A percentile compares a stretch with the other conserved stretches of the same genome.
phyloP scores from a whole-genome alignment of 2,329 filamentous ascomycete genomes.

The Aspergillus amoenus region DNA sequence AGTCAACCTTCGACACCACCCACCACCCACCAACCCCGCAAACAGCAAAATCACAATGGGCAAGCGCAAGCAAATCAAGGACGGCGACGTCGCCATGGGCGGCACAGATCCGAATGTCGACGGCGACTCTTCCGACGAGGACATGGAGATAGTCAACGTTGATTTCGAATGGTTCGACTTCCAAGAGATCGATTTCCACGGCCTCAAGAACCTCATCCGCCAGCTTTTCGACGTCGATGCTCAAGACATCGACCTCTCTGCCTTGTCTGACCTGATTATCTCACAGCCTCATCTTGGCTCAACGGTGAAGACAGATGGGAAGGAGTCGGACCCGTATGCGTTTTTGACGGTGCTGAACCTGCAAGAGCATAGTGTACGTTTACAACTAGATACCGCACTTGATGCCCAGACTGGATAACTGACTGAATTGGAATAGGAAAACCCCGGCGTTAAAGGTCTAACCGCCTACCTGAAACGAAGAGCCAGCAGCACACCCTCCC shows the following conservation, averaged over 20 bases:
- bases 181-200: constrained; percentile 89
- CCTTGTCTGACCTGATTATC: constrained; percentile 80
- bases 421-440: constrained; percentile 49
- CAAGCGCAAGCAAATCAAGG: constrained; percentile 52
- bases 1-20: not conserved
- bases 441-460: constrained; percentile 69
- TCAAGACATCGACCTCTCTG: constrained; percentile 81
- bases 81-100: constrained; percentile 46
- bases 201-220: constrained; percentile 82
- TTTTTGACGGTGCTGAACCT: constrained; percentile 87
- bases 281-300: constrained; percentile 86
- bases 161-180: constrained; percentile 99
- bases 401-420: not conserved
- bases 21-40: constrained; percentile 1
- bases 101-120: constrained; percentile 40
- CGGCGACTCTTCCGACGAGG: constrained; percentile 52
- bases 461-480: constrained; percentile 67
- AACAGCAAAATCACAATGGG: constrained; percentile 41
- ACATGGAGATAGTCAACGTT: constrained; percentile 88
- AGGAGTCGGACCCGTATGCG: constrained; percentile 87
- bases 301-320: constrained; percentile 95
- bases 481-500: constrained; percentile 52
- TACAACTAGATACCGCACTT: no score
- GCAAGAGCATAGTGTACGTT: constrained; percentile 63
- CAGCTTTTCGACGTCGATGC: constrained; percentile 91